phyloP scores from a whole-genome alignment of 2,329 filamentous ascomycete genomes.

The Colletotrichum tofieldiae region DNA sequence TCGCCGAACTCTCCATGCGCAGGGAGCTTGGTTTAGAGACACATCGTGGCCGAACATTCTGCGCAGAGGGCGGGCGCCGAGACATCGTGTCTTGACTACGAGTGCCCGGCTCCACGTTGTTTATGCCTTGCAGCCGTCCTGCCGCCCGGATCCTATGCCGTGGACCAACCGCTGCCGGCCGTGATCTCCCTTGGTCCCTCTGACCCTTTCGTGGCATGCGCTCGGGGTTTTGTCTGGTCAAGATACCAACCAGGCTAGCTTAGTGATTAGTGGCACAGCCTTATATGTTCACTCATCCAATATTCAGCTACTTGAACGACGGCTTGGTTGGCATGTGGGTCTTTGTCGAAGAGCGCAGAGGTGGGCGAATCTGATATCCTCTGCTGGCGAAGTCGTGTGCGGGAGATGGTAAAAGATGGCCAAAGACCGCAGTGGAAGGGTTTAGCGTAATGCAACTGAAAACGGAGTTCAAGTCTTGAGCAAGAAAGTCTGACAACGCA shows the following conservation, averaged over 20 bases:
- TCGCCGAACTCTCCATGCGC: neutral
- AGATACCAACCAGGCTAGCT: neutral
- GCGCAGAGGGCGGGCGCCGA: slow-evolving; percentile 7
- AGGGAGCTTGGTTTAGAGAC: slow-evolving; percentile 16
- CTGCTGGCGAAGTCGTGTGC: neutral
- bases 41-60: slow-evolving; percentile 25
- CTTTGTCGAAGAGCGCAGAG: neutral
- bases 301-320: neutral
- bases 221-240: neutral
- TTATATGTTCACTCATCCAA: neutral
- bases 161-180: neutral
- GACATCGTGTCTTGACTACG: slow-evolving; percentile 16
- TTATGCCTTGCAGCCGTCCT: slow-evolving; percentile 10
- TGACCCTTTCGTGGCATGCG: neutral
- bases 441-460: neutral
- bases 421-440: neutral
- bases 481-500: neutral
- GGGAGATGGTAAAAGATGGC: neutral
- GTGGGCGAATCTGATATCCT: neutral
- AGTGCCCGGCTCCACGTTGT: slow-evolving; percentile 10
- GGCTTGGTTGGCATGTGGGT: neutral
- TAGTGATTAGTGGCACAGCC: neutral
- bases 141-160: neutral
- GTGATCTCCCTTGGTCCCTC: neutral
- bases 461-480: neutral